These are phyloP conservation scores for Paramecium tetraurelia DNA, from an alignment of 73 alveolate species.

Conservation along the genomic window DNA sequence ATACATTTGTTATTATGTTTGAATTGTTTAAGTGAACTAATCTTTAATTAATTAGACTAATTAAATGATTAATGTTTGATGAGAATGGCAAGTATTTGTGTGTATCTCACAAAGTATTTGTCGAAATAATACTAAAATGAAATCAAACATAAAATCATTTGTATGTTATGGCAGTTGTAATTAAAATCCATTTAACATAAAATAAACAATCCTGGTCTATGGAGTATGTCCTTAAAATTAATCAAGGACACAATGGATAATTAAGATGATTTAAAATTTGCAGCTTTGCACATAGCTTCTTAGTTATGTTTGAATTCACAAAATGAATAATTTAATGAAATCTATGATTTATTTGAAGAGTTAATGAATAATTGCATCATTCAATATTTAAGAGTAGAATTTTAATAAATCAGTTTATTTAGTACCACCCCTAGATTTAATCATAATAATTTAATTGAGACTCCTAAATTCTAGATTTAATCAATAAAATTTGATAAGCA, in stretches of 20 bases:
- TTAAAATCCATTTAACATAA: background rate
- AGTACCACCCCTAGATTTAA: background rate
- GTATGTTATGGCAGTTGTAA: constrained; percentile 15
- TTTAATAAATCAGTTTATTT: background rate
- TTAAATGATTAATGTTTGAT: background rate
- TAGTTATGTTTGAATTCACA: background rate
- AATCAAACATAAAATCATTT: background rate
- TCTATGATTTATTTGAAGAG: background rate
- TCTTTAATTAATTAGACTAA: background rate
- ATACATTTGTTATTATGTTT: background rate
- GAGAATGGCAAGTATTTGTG: constrained; percentile 25
- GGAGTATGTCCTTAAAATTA: background rate
- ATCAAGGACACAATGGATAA: background rate
- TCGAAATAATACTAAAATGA: background rate
- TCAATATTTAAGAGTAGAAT: background rate
- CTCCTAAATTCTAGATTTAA: background rate
- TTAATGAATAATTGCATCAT: background rate
- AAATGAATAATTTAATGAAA: background rate
- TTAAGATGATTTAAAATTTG: constrained; percentile 7
- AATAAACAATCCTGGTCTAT: background rate
- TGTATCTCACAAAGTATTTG: background rate
- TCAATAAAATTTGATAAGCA: constrained; percentile 8
- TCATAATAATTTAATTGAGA: background rate
- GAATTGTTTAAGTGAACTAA: constrained; percentile 10
- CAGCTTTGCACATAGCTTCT: constrained; percentile 21